Conservation (phyloP, 2,329 filamentous ascomycete species). For the Grosmannia huntii region DNA sequence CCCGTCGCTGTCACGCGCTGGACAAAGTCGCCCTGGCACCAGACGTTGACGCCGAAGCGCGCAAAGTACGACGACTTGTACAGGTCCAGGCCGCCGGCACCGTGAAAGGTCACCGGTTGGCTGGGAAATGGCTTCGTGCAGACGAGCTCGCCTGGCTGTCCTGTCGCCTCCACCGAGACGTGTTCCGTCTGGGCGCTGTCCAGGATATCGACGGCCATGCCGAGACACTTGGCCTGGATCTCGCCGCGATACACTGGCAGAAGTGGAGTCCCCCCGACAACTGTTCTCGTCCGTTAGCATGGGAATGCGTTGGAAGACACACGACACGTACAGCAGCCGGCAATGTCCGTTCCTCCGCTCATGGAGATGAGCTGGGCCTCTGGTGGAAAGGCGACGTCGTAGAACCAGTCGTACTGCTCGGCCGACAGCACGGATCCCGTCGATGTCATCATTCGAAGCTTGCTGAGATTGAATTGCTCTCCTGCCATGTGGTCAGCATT, state of each 20-base stretch:
- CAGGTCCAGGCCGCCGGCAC: slow-evolving; percentile 23
- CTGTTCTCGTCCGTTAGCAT: not conserved
- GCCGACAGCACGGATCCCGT: slow-evolving; percentile 29
- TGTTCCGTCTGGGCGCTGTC: slow-evolving; percentile 23
- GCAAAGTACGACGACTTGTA: slow-evolving; percentile 33
- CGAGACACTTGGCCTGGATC: slow-evolving; percentile 30
- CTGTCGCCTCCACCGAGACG: slow-evolving; percentile 17
- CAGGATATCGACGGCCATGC: slow-evolving; percentile 32
- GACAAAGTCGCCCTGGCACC: slow-evolving; percentile 33
- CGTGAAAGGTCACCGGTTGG: slow-evolving; percentile 32
- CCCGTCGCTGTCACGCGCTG: slow-evolving; percentile 26
- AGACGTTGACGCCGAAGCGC: slow-evolving; percentile 25
- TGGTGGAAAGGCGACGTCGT: slow-evolving; percentile 21
- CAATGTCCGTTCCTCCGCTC: slow-evolving; percentile 34
- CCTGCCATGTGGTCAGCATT: not conserved
- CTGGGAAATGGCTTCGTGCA: slow-evolving; percentile 31
- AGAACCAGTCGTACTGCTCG: slow-evolving; percentile 32
- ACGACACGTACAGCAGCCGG: slow-evolving; percentile 25
- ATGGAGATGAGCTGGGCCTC: slow-evolving; percentile 25
- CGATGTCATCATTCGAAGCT: slow-evolving; percentile 24
- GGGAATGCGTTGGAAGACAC: too few relatives aligned
- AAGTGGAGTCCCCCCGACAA: slow-evolving; percentile 5
- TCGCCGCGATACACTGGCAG: slow-evolving; percentile 26
- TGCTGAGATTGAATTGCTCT: not conserved
- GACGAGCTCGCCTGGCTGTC: slow-evolving; percentile 30